A percentile compares a stretch with the other conserved stretches of the same genome.
Evolutionary conservation across 805 yeast genomes (phyloP).

Genomic region (Sugiyamaella americana): DNA sequence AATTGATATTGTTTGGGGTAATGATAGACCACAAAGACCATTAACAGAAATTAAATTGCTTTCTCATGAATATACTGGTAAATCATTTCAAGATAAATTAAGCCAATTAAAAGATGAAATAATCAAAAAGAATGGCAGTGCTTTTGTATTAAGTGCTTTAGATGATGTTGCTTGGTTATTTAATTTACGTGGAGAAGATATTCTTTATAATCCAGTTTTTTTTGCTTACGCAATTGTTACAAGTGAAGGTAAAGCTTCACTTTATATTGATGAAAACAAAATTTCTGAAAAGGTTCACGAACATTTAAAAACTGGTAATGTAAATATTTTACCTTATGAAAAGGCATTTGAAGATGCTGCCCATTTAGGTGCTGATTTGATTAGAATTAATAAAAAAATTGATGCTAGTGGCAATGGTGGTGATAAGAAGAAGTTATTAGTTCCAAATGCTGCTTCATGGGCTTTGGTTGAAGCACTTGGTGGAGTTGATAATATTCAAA

Average conservation of each 20-base stretch:
- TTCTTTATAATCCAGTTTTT: constrained; percentile 82
- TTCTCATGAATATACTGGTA: constrained; percentile 58
- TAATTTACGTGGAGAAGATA: constrained; percentile 78
- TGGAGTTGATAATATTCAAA: constrained; percentile 34
- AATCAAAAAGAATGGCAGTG: constrained; percentile 31
- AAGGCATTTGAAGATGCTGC: constrained; percentile 53
- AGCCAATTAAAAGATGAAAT: constrained; percentile 33
- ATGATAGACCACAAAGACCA: constrained; percentile 59
- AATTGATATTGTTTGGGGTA: constrained; percentile 67
- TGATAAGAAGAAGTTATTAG: constrained; percentile 34
- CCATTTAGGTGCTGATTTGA: constrained; percentile 18
- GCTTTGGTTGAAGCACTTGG: constrained; percentile 51
- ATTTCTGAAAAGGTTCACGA: constrained; percentile 34
- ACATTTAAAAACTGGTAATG: constrained; percentile 40
- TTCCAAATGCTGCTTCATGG: constrained; percentile 63
- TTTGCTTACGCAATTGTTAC: constrained; percentile 58
- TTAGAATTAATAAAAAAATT: constrained; percentile 6
- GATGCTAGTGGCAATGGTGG: background rate
- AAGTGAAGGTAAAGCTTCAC: constrained; percentile 34
- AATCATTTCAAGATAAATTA: constrained; percentile 52
- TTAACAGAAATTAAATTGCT: constrained; percentile 46
- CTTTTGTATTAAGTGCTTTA: constrained; percentile 60
- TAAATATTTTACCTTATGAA: constrained; percentile 48
- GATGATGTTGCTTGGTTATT: constrained; percentile 92
- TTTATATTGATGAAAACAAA: constrained; percentile 51